Conservation (phyloP, 129 eudicot species). For the Silybum marianum region DNA sequence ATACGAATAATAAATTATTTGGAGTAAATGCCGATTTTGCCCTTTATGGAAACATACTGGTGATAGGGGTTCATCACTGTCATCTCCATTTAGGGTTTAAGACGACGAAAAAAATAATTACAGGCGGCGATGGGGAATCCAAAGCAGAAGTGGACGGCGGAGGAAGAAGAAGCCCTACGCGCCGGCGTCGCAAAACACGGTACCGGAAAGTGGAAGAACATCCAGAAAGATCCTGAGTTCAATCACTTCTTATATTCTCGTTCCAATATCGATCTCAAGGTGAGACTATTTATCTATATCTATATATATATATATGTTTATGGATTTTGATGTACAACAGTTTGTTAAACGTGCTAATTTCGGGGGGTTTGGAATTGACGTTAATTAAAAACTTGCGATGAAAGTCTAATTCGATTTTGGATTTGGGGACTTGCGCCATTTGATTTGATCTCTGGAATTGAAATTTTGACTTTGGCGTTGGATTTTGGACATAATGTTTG, state of each 20-base stretch:
- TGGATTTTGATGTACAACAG: background rate
- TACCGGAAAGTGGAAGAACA: constrained; percentile 90
- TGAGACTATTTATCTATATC: constrained; percentile 8
- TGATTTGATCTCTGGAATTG: constrained; percentile 10
- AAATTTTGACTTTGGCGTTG: background rate
- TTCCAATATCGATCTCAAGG: constrained; percentile 97
- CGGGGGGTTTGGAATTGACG: background rate
- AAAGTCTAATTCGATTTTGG: background rate
- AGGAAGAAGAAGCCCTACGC: constrained; percentile 88
- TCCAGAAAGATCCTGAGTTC: constrained; percentile 83
- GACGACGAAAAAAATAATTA: background rate
- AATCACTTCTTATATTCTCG: constrained; percentile 64
- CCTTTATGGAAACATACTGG: background rate
- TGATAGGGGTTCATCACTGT: background rate
- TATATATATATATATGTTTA: background rate
- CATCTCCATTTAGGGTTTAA: constrained; percentile 24
- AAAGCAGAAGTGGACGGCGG: constrained; percentile 89
- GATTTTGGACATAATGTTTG: background rate
- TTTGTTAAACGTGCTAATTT: background rate
- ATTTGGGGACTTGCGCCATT: background rate
- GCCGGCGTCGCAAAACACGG: constrained; percentile 93
- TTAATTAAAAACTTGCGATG: background rate
- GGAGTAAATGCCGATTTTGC: background rate
- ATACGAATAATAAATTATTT: too few species aligned
- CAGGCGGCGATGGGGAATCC: constrained; percentile 75